A percentile compares a stretch with the other conserved stretches of the same genome.
These are phyloP conservation scores for Arctium minus DNA, from an alignment of 129 eudicot genomes.

Conservation along the genomic window DNA sequence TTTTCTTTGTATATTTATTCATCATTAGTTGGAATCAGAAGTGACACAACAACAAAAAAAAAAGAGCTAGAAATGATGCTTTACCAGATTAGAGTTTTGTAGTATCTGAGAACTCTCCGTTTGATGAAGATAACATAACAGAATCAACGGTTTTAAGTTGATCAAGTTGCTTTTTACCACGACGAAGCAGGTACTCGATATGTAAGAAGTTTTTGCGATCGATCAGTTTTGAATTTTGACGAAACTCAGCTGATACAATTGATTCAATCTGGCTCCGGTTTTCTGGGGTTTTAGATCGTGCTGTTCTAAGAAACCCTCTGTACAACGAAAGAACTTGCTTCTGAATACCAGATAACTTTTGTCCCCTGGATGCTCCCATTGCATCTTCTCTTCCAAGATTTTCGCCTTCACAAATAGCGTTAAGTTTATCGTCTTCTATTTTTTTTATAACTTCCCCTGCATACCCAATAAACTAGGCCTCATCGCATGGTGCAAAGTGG, in stretches of 20 bases:
- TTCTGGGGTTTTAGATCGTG: slow-evolving; percentile 62
- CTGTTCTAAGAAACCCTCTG: slow-evolving; percentile 72
- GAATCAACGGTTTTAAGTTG: slow-evolving; percentile 79
- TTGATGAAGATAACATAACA: slow-evolving; percentile 50
- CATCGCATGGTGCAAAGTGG: not conserved
- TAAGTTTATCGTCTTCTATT: not conserved
- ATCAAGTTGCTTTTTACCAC: slow-evolving; percentile 83
- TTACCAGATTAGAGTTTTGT: slow-evolving; percentile 23
- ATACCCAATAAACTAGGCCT: slow-evolving; percentile 7
- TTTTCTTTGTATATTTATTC: not conserved
- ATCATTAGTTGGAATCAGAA: not conserved
- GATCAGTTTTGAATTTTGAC: slow-evolving; percentile 50
- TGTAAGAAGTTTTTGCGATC: slow-evolving; percentile 87
- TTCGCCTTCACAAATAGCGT: not conserved
- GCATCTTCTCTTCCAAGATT: slow-evolving; percentile 1
- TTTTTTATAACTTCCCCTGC: slow-evolving; percentile 1
- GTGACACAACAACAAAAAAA: not conserved
- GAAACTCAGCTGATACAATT: slow-evolving; percentile 71
- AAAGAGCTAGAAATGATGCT: not conserved
- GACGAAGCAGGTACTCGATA: slow-evolving; percentile 77
- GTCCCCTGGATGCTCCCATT: slow-evolving; percentile 49
- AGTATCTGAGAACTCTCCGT: slow-evolving; percentile 28
- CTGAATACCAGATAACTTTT: slow-evolving; percentile 75
- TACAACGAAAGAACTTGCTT: slow-evolving; percentile 77
- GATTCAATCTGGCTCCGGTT: slow-evolving; percentile 68